Evolutionary conservation across 1,139 yeast species (phyloP), one percentile per base, ranked within the genome.

Genomic region (Kurtzmaniella natalensis): DNA sequence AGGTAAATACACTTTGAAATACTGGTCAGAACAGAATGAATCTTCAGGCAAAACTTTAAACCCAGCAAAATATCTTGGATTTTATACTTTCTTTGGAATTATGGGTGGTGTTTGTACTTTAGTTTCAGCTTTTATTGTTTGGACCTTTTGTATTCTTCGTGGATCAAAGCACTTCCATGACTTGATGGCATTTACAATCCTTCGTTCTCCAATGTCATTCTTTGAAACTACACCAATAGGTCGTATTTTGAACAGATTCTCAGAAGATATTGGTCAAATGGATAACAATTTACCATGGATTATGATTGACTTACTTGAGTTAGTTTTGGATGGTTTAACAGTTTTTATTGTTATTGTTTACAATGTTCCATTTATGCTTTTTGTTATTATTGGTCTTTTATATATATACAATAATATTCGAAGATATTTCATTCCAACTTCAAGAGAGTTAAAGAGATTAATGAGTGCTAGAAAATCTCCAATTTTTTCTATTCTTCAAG

Each of bases 211-310:
- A 25, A 65, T 65, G 72, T 57, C 66, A 2, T 64, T 64, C 41
- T 65, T 64, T 39, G 72, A 65, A 39, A 64, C 71, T 10, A 64
- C 70, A 0, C 72, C 72, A n/a, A 49, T 59, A 19, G 71, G 69
- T 1, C 45, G 70, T 41, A 60, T 64, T 30, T 55, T 62, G 50
- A 64, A 64, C 40, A 53, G 71, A 41, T 64, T 62, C 40, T 51
- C 70, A 5, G 64, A 64, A 31, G 69, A 66, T 41, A 59, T 64
- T 22, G 51, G 53, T 19, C 51, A 50, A 8, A 51, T 65, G 34
- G 72, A 64, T 42, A 49, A 47, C 23, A 47, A 35, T 55, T 54
- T 25, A n/a, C 32, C 36, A 5, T 33, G 68, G 68, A 41, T 50
- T 11, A 44, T 59, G 21, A 50, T 57, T 22, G 47, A 46, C 16